Base-by-base conservation (phyloP, 495 filamentous ascomycete genomes). In the Baudoinia panamericana region DNA sequence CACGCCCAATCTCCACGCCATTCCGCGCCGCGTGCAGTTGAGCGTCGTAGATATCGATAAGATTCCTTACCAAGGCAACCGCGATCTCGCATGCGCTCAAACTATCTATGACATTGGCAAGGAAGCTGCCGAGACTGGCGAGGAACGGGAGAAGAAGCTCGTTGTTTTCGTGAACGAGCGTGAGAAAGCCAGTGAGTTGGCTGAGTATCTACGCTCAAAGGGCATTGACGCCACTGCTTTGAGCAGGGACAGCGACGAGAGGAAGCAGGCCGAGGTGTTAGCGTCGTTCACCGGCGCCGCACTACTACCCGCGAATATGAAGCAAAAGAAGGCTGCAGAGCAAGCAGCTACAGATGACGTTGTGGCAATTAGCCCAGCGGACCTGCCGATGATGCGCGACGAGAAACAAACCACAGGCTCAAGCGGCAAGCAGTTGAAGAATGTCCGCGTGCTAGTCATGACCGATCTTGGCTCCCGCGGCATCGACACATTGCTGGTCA, bases 111-210 rank as follows among this genome's bases (percentile, higher is more conserved):
- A 80, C 12, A 92, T 97, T 48, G 86, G 84, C 45, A 87, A 84
- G 59, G 73, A 82, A 9, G 76, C 74, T 9, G 69, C 71, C 24
- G 68, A 66, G 20, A 39, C 52, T 13, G 46, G 42, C 18, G 57
- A 53, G 21, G 72, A 72, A 33, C 55, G 62, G 18, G 59, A 62
- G n/a, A 93, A 87, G 63, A 82, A 81, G 39, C 78, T 96, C 51
- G 72, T 97, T 45, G 88, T 97, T 0, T 97, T 97, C 51, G 92
- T 97, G 57, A 97, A 97, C 59, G 84, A 95, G 67, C 79, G 92
- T 21, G 88, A 96, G 53, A 82, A 81, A 48, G 78, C 90, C 0
- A 65, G 72, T 31, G 78, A 85, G 53, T 69, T 97, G 0, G 78
- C 86, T 12, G 59, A 80, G 7, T 96, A 82, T 60, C 76, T 97